Base-by-base conservation (phyloP, 345 rosid genomes). In the Dipteronia sinensis region DNA sequence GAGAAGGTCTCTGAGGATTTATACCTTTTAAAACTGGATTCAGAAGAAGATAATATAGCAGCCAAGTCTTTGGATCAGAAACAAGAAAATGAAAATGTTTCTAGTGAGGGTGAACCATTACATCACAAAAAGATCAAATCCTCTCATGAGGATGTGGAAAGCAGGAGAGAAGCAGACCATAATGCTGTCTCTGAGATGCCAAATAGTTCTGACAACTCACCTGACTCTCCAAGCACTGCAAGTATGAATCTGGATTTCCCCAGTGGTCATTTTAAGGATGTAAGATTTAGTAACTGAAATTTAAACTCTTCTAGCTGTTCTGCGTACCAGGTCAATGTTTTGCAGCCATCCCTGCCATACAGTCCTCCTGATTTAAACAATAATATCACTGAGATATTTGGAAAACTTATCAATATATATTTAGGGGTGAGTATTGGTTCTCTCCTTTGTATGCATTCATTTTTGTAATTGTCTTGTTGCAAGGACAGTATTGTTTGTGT, bases 351-450 rank as follows among this genome's bases (percentile, higher is more conserved):
- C 55, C 71, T 76, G 44, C 81, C 68, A 7, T 89, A 90, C n/a
- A 87, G 83, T 56, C 98, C 97, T n/a, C 98, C 97, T 10, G 94
- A 96, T 83, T 82, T 94, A 75, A 94, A 96, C 89, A 86, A 83
- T 80, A 90, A 88, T 71, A 89, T 94, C 72, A 90, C 95, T 19
- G 91, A 89, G 81, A 89, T 94, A 82, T 96, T 96, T 80, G 97
- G 97, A 70, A 96, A 94, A 83, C 95, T 96, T 72, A 83, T 94
- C 77, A 89, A 90, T 77, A 91, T 94, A 78, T 96, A 94, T n/a
- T n/a, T 72, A 89, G 97, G 79, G 97, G 99, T 92, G 77, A 73
- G 78, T 23, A 72, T 74, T 49, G 34, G 20, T 72, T 58, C 64
- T 76, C 15, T 51, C 34, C 53, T 23, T 17, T 20, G 42, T 22